These are phyloP conservation scores for Trichoderma koningiopsis DNA, from an alignment of 2,329 filamentous ascomycete genomes.

Conservation along the genomic window DNA sequence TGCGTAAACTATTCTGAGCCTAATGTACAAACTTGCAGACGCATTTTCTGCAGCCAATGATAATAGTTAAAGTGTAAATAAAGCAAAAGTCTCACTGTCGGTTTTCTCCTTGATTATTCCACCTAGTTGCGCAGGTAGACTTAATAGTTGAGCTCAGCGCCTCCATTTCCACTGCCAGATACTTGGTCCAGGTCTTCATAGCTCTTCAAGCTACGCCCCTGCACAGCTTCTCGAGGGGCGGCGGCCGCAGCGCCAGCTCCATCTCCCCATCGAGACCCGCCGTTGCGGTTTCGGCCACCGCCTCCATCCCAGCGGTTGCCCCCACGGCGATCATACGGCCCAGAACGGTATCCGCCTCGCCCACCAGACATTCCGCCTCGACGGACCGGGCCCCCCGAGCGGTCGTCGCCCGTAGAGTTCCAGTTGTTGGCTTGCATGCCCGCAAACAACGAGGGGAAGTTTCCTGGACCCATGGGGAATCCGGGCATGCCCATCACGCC, in stretches of 20 bases:
- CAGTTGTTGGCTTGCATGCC: conserved; percentile 53
- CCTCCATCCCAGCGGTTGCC: conserved; percentile 55
- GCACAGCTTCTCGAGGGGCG: conserved; percentile 86
- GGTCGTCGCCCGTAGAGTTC: conserved; percentile 56
- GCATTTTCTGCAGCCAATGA: background rate
- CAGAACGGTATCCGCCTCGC: conserved; percentile 61
- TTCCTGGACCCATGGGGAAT: conserved; percentile 55
- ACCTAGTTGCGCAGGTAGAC: background rate
- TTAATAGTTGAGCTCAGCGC: conserved; percentile 89
- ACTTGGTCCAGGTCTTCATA: conserved; percentile 96
- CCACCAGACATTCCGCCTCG: conserved; percentile 61
- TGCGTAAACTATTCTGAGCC: conserved; percentile 8
- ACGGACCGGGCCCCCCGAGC: conserved; percentile 68
- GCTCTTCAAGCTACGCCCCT: conserved; percentile 90
- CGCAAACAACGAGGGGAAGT: conserved; percentile 59
- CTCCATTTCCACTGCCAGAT: conserved; percentile 65
- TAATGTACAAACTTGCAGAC: conserved; percentile 20
- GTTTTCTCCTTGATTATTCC: background rate
- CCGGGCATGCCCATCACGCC: conserved; percentile 61
- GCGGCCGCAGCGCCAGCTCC: conserved; percentile 75
- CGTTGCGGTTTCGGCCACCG: conserved; percentile 52
- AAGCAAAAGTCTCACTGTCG: background rate
- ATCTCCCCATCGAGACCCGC: conserved; percentile 68
- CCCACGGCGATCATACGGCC: conserved; percentile 72
- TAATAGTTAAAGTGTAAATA: background rate